Conservation (phyloP, 371 early-diverging fungal species). For the Mortierella sp. region DNA sequence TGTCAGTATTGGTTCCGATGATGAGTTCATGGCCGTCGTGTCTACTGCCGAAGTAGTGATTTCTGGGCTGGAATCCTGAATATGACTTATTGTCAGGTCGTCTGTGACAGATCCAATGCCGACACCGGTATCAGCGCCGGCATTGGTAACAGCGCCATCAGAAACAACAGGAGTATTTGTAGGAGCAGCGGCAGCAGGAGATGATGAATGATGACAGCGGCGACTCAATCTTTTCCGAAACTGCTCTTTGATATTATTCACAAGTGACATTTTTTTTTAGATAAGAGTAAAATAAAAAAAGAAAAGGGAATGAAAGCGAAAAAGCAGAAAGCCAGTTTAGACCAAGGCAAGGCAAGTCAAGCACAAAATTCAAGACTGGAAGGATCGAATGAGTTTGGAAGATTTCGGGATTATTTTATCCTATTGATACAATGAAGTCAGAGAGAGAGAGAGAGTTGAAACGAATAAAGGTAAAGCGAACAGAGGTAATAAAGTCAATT, state of each 20-base stretch:
- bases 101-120: neutral
- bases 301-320: neutral
- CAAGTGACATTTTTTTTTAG: constrained; percentile 8
- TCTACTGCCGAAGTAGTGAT: neutral
- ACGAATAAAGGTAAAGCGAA: too few relatives aligned
- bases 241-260: constrained; percentile 9
- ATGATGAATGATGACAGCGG: neutral
- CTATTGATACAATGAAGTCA: too few relatives aligned
- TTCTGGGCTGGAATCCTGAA: neutral
- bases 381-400: neutral
- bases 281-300: neutral
- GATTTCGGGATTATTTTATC: neutral
- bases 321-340: neutral
- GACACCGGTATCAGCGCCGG: neutral
- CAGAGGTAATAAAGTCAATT: neutral
- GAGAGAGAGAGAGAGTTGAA: too few relatives aligned
- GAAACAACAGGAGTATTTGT: neutral
- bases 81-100: neutral
- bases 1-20: neutral
- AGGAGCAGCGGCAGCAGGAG: neutral
- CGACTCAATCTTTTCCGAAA: constrained; percentile 7
- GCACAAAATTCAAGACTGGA: neutral
- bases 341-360: neutral
- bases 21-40: neutral
- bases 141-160: neutral